Evolutionary conservation across 202 grass and related monocot species (phyloP).

Genomic region (Bolboschoenoplectus hybrid): DNA sequence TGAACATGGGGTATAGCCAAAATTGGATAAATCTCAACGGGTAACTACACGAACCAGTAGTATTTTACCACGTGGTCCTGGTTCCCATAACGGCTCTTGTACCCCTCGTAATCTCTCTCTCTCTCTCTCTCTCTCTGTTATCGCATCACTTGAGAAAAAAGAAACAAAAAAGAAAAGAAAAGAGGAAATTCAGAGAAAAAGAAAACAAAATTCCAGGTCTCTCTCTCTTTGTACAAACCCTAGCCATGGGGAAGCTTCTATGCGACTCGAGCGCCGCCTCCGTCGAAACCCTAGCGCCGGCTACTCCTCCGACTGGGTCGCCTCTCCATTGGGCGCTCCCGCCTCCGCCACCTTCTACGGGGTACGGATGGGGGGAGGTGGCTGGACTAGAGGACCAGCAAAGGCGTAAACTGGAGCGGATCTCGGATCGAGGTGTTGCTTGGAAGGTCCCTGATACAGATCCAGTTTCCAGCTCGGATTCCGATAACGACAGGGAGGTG

Average conservation of each 20-base stretch:
- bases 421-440: conserved; percentile 83
- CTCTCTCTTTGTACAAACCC: conserved; percentile 47
- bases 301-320: conserved; percentile 36
- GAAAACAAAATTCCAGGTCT: conserved; percentile 13
- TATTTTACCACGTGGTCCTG: conserved; percentile 36
- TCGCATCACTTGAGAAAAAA: conserved; percentile 10
- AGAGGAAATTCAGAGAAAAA: conserved; percentile 14
- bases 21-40: conserved; percentile 9
- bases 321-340: conserved; percentile 59
- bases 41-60: conserved; percentile 24
- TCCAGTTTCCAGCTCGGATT: conserved; percentile 32
- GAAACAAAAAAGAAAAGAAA: not conserved
- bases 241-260: conserved; percentile 97
- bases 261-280: conserved; percentile 69
- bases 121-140: not conserved
- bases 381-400: conserved; percentile 88
- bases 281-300: conserved; percentile 52
- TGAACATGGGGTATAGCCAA: not conserved
- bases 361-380: conserved; percentile 56
- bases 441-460: conserved; percentile 54
- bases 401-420: conserved; percentile 69
- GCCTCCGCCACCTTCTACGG: not conserved
- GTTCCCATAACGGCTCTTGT: conserved; percentile 13
- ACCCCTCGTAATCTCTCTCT: not conserved
- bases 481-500: conserved; percentile 23